Evolutionary conservation across 192 early-diverging fungal genomes (phyloP).

Genomic region (Jimgerdemannia lactiflua): DNA sequence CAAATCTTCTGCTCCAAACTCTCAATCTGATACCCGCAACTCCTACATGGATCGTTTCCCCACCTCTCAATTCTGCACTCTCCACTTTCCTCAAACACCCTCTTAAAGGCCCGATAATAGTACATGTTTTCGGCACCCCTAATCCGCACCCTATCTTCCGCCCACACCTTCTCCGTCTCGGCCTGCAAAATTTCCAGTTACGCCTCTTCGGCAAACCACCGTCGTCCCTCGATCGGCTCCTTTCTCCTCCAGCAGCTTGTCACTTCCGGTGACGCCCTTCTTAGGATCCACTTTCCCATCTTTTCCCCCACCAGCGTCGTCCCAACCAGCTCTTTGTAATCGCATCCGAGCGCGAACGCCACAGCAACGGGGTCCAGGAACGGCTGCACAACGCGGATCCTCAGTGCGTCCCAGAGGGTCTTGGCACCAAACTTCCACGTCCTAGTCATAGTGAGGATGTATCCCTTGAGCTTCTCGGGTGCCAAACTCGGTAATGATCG

Average conservation of each 20-base stretch:
- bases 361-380: conserved; percentile 53
- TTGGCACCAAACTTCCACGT: conserved; percentile 52
- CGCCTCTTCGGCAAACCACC: conserved; percentile 28
- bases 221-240: conserved; percentile 65
- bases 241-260: conserved; percentile 60
- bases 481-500: conserved; percentile 53
- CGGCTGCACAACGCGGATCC: conserved; percentile 45
- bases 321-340: conserved; percentile 13
- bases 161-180: conserved; percentile 30
- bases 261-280: conserved; percentile 61
- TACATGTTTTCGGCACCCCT: conserved; percentile 58
- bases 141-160: conserved; percentile 48
- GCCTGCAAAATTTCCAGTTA: conserved; percentile 15
- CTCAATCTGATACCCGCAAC: conserved; percentile 58
- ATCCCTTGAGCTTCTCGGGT: conserved; percentile 38
- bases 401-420: conserved; percentile 41
- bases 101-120: conserved; percentile 56
- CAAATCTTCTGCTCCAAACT: conserved; percentile 56
- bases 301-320: conserved; percentile 8
- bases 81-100: conserved; percentile 33
- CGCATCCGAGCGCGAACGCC: conserved; percentile 48
- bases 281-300: conserved; percentile 59
- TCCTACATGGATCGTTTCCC: conserved; percentile 53
- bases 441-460: conserved; percentile 45
- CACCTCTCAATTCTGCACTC: conserved; percentile 25